Evolutionary conservation across 78 protist genomes (phyloP), one percentile per base, ranked within the genome.

Genomic region (Polysphondylium violaceum): DNA sequence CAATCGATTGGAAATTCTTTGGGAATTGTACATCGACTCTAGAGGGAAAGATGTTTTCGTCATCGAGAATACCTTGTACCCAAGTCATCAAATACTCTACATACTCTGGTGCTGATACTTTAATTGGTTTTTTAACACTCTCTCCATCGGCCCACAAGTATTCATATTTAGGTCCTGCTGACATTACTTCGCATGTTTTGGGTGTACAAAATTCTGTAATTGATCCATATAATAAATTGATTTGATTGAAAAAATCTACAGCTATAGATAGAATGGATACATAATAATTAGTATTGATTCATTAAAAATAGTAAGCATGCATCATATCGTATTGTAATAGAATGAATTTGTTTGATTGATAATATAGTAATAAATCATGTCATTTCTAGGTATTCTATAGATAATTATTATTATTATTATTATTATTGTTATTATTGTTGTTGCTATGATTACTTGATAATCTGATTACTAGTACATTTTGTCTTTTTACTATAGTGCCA

Each of bases 171-270:
- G 92, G 88, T 9, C 99, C 99, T 0, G 99, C 99, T 17, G 92
- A 67, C 99, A 99, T 98, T 9, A 87, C 93, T 0, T 99, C 99
- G 85, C 99, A 99, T n/a, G 73, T 8, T 4, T 74, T 83, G 0
- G 77, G 78, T n/a, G 98, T 97, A 97, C 99, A 99, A 65, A 97
- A 98, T 78, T 99, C 99, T 9, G 99, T 94, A 23, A 99, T 92
- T 17, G 97, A 90, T 21, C 99, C 99, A 85, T 97, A 99, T 21
- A 99, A 87, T 88, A 99, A 43, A 87, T 97, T 96, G 69, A 97
- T 97, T 89, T 97, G 98, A 93, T 98, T 98, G 96, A 95, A 99
- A 94, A 99, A 99, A 74, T 99, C 99, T 33, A 98, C 96, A 17
- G 98, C 97, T 95, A 94, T 40, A 74, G 33, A 21, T 2, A 29